phyloP scores from a whole-genome alignment of 73 alveolate species.

The Paramecium sonneborni region DNA sequence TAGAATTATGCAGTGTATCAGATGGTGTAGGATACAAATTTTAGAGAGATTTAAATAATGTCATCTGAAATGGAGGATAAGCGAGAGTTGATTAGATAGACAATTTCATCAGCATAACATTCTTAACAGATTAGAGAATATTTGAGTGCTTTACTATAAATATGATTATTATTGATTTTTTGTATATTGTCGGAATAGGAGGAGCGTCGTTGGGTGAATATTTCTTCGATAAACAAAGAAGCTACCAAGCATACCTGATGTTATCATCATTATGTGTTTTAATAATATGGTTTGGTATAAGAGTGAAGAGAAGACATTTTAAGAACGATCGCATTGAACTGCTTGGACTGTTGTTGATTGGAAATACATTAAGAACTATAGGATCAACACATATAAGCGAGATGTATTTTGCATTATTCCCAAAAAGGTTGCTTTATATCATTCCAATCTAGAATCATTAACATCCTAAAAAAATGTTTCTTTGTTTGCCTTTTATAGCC shows the following conservation, averaged over 20 bases:
- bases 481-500: background rate
- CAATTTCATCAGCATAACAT: background rate
- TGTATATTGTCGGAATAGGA: background rate
- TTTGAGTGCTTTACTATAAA: conserved; percentile 2
- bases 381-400: background rate
- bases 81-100: background rate
- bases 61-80: background rate
- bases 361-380: background rate
- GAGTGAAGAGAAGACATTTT: background rate
- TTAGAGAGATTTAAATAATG: background rate
- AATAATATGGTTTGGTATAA: background rate
- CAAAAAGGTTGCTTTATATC: background rate
- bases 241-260: background rate
- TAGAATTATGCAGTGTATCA: background rate
- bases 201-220: background rate
- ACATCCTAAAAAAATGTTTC: background rate
- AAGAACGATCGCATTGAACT: background rate
- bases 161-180: background rate
- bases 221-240: background rate
- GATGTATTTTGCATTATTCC: background rate
- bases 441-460: background rate
- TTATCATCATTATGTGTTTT: background rate
- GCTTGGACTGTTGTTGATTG: background rate
- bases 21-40: background rate
- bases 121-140: background rate